Evolutionary conservation across 768 basidiomycete genomes (phyloP), one percentile per base, ranked within the genome.

Genomic region (Pleurotus cornucopiae): DNA sequence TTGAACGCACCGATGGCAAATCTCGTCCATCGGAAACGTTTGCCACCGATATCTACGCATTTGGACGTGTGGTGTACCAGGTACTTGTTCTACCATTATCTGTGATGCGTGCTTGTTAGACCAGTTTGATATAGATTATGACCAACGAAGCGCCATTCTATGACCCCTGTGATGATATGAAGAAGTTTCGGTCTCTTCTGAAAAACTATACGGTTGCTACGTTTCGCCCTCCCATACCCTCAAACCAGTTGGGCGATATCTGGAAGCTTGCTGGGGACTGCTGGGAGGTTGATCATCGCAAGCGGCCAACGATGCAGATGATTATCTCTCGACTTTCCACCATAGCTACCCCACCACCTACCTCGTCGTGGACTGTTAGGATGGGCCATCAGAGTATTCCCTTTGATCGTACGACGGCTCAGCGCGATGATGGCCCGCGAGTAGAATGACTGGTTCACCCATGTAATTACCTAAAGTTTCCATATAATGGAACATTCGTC

Each of bases 1-100:
- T 48, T 64, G 11, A 30, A n/a, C 7, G 55, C 61, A 7, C 6
- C 2, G 34, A 44, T 12, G 60, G 63, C 14, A 48, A 57, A 38
- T 16, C 51, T 34, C 53, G 55, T 9, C 45, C 54, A 13, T 38
- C 56, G 2, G 25, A 60, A 12, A 61, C 59, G 2, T 59, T 49
- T 18, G 2, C 57, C 25, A 68, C 67, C n/a, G 74, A 75, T 56
- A 61, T 72, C 7, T 76, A 71, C 53, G 72, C 74, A 1, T 72
- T 73, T 48, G 73, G 67, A 4, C 70, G 70, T 47, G 63, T 71
- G 11, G 66, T 67, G 56, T 55, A 62, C 25, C 63, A 64, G 48
- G 63, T 62, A 37, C 34, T 34, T 13, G 6, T 41, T n/a, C 13
- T 6, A 40, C 46, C 23, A 23, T 55, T 3, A 40, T 3, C 23